phyloP scores from a whole-genome alignment of 305 asterid genomes.

The Vinca major region DNA sequence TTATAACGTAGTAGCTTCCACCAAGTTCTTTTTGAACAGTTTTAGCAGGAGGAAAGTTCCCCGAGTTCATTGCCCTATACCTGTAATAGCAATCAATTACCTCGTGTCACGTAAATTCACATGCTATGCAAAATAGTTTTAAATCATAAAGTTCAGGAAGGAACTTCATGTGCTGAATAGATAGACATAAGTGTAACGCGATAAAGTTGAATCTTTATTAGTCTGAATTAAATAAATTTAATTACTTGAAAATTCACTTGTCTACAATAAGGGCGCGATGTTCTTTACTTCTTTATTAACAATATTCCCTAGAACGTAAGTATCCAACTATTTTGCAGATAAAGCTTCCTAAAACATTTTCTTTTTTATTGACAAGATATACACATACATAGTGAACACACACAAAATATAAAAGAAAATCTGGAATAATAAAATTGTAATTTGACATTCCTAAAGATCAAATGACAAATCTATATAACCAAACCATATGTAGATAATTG shows the following conservation, averaged over 20 bases:
- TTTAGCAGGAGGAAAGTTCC: conserved; percentile 59
- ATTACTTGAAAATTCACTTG: too few species aligned
- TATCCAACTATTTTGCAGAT: neutral
- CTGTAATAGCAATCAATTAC: conserved; percentile 28
- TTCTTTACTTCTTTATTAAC: neutral
- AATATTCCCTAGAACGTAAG: neutral
- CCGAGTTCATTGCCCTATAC: conserved; percentile 57
- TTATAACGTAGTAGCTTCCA: conserved; percentile 47
- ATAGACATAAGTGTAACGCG: neutral
- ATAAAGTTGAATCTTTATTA: too few species aligned
- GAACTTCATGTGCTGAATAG: neutral
- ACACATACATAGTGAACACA: neutral
- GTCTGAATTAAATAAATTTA: too few species aligned
- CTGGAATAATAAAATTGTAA: neutral
- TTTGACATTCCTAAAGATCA: neutral
- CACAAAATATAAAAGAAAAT: neutral
- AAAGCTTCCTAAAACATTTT: neutral
- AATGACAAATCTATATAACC: neutral
- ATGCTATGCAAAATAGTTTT: neutral
- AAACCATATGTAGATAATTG: neutral
- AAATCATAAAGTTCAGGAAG: neutral
- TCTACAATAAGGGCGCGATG: neutral
- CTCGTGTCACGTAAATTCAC: neutral
- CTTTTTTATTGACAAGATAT: neutral
- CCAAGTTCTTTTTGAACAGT: conserved; percentile 41